Evolutionary conservation across 2,329 filamentous ascomycete species (phyloP), one percentile per base, ranked within the genome.

Genomic region (Pezicula neosporulosa): DNA sequence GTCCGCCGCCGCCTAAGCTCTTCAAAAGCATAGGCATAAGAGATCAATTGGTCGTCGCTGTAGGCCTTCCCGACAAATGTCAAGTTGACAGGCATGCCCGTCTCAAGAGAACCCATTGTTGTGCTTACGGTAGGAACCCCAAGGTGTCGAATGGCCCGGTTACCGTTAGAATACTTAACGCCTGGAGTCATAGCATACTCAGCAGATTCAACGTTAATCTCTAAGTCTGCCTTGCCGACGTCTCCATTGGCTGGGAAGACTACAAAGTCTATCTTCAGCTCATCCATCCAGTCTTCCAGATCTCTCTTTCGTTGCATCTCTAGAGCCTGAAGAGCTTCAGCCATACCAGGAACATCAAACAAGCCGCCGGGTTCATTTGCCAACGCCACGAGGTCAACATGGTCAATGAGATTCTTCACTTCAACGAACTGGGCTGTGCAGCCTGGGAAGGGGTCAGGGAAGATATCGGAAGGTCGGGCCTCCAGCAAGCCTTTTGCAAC

Each of bases 81-180:
- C 10, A 82, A 56, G 24, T 77, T 77, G 0, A 81, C 69, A 0
- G 79, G 78, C 73, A 82, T 79, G 1, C 60, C 55, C 44, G 68
- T 75, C 8, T 72, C 66, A 1, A 55, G 58, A 66, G 80, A 70
- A 1, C 78, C 78, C 42, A 82, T 82, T 0, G 77, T 72, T 0
- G 81, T 75, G 0, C 71, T 76, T 2, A 82, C 70, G 0, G 75
- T 78, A 0, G 80, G 80, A 0, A 82, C 70, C 0, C 80, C 79
- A 2, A 81, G 66, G 49, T 82, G 78, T 10, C 78, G 67, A 1
- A 83, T 65, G 0, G 74, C 75, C 2, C 77, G 66, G 47, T 80
- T 80, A 1, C 78, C 78, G 49, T 81, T 78, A 0, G 71, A 74
- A 52, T 81, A 82, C 38, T 72, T 73, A 4, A 81, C 72, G 0